Conservation (phyloP, 176 grass and related monocot species). For the Eremochloa ophiuroides region DNA sequence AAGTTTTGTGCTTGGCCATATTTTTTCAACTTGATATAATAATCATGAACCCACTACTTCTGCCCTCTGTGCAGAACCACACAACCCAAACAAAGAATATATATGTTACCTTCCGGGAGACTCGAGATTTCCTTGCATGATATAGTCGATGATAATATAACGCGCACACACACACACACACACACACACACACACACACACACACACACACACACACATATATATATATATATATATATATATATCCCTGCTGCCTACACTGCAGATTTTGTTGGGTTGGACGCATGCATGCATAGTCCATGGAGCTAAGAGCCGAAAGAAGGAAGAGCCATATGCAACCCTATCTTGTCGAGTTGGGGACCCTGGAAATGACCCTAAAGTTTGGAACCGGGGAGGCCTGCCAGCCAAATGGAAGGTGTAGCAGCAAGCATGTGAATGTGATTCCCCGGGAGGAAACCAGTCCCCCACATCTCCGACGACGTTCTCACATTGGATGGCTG, state of each 20-base stretch:
- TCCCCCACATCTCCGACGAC: conserved; percentile 53
- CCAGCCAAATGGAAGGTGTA: conserved; percentile 26
- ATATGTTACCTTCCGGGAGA: background rate
- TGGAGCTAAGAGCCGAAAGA: background rate
- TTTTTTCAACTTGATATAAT: no score
- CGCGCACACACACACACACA: no score
- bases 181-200: no score
- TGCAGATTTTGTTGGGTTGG: conserved; percentile 29
- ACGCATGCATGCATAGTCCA: background rate
- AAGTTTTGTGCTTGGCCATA: no score
- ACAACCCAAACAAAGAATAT: background rate
- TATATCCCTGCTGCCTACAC: background rate
- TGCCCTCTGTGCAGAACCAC: no score
- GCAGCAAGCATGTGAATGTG: conserved; percentile 27
- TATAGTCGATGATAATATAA: background rate
- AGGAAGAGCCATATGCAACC: conserved; percentile 6
- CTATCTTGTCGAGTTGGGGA: conserved; percentile 12
- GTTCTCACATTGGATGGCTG: conserved; percentile 8
- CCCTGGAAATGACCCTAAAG: conserved; percentile 35
- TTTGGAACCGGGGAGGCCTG: background rate
- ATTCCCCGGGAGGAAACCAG: conserved; percentile 58
- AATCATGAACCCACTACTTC: no score
- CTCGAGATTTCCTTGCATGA: background rate
- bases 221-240: background rate
- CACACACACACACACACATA: no score